phyloP scores from a whole-genome alignment of 2,329 filamentous ascomycete species.

The Sordariomycetes sp. region DNA sequence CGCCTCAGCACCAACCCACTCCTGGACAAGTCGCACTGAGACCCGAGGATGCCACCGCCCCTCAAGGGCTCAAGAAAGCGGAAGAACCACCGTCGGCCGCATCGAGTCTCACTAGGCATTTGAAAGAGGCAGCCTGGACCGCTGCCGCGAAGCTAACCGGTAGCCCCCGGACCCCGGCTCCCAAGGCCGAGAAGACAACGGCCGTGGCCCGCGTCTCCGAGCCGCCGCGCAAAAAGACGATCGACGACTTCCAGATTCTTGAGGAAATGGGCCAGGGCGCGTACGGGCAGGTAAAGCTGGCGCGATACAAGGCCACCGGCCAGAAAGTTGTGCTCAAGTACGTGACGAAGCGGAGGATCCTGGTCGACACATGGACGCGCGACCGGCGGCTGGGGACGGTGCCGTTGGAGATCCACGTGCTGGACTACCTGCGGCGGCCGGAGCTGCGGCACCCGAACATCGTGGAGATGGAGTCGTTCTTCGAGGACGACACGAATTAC shows the following conservation, averaged over 20 bases:
- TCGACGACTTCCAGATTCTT: conserved; percentile 81
- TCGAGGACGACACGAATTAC: conserved; percentile 80
- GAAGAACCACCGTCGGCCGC: conserved; percentile 23
- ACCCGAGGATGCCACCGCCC: not conserved
- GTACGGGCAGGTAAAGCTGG: conserved; percentile 95
- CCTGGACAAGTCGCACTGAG: conserved; percentile 50
- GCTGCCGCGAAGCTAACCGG: conserved; percentile 44
- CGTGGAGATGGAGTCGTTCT: conserved; percentile 63
- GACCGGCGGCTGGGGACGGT: conserved; percentile 90
- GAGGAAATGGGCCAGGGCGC: conserved; percentile 98
- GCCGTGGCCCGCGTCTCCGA: conserved; percentile 23
- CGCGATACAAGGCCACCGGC: conserved; percentile 67
- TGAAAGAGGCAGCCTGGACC: conserved; percentile 44
- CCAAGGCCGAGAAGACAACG: conserved; percentile 21
- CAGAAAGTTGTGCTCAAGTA: conserved; percentile 94
- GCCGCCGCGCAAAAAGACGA: conserved; percentile 60
- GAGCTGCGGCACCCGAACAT: conserved; percentile 58
- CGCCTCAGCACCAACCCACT: conserved; percentile 68
- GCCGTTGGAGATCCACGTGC: conserved; percentile 89
- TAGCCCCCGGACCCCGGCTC: conserved; percentile 17
- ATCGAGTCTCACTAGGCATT: conserved; percentile 40
- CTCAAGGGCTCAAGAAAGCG: conserved; percentile 1
- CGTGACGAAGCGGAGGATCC: conserved; percentile 90
- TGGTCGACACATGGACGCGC: conserved; percentile 96
- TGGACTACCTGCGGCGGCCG: conserved; percentile 80